A percentile compares a stretch with the other conserved stretches of the same genome.
Conservation (phyloP, 2,329 filamentous ascomycete genomes). For the Fusarium algeriense region DNA sequence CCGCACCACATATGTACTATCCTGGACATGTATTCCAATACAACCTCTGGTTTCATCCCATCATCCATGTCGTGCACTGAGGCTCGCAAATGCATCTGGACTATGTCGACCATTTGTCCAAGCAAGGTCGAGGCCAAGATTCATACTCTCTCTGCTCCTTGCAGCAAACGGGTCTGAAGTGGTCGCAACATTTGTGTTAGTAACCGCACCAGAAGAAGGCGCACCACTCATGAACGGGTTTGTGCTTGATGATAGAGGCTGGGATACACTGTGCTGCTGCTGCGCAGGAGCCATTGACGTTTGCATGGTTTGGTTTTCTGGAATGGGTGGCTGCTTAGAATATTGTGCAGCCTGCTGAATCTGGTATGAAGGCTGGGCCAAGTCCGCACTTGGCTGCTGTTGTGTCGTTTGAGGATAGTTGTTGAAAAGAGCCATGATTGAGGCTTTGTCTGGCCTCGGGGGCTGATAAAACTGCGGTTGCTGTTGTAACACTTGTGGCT, state of each 20-base stretch:
- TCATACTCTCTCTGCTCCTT: constrained; percentile 77
- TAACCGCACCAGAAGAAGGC: constrained; percentile 39
- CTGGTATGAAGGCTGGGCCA: constrained; percentile 40
- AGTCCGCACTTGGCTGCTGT: constrained; percentile 51
- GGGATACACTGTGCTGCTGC: constrained; percentile 49
- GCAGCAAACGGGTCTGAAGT: constrained; percentile 59
- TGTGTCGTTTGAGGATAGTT: constrained; percentile 69
- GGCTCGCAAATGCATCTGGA: constrained; percentile 82
- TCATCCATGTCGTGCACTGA: constrained; percentile 72
- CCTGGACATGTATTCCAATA: constrained; percentile 36
- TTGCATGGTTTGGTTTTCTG: constrained; percentile 47
- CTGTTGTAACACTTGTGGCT: constrained; percentile 44
- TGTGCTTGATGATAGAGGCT: constrained; percentile 58
- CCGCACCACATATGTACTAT: constrained; percentile 41
- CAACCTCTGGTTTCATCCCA: constrained; percentile 41
- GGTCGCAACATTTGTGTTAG: constrained; percentile 37
- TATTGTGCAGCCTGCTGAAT: constrained; percentile 30
- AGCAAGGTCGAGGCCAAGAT: constrained; percentile 72
- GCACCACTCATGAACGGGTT: constrained; percentile 68
- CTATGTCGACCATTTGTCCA: constrained; percentile 80
- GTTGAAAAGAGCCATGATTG: constrained; percentile 81
- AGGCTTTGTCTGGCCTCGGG: constrained; percentile 73
- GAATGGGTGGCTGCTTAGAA: constrained; percentile 46
- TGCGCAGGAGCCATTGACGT: constrained; percentile 42
- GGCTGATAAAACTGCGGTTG: constrained; percentile 55